Percentiles rank a stretch among this genome's conserved stretches.
phyloP scores from a whole-genome alignment of 2,329 filamentous ascomycete genomes.

The Emergomyces pasteurianus region DNA sequence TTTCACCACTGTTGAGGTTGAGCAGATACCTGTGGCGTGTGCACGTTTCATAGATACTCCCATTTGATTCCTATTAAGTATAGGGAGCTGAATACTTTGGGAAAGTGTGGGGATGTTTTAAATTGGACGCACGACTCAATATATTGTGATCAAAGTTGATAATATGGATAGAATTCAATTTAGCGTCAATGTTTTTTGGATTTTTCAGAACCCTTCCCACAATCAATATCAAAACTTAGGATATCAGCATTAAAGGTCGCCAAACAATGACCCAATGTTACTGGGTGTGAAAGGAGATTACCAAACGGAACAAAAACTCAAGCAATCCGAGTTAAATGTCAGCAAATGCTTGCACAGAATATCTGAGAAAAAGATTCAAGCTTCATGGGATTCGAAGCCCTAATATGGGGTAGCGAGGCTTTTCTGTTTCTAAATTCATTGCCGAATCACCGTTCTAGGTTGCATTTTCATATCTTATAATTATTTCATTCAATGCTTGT shows the following conservation, averaged over 20 bases:
- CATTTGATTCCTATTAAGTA: background rate
- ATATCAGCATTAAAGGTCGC: background rate
- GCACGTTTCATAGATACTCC: background rate
- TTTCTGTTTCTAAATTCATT: background rate
- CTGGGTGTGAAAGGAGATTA: background rate
- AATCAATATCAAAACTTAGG: background rate
- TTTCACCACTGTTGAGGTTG: background rate
- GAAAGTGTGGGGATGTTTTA: background rate
- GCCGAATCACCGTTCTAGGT: background rate
- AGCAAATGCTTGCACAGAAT: background rate
- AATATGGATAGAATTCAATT: background rate
- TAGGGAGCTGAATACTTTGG: background rate
- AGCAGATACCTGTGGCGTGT: background rate
- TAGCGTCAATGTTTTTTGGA: background rate
- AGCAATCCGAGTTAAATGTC: background rate
- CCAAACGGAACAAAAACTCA: background rate
- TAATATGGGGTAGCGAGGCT: background rate
- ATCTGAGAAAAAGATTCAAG: background rate
- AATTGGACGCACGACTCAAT: background rate
- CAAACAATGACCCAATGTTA: background rate
- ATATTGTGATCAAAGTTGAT: background rate
- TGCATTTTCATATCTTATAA: constrained; percentile 10
- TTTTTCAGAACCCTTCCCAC: background rate
- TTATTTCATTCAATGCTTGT: constrained; percentile 21
- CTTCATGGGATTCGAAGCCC: background rate